Conservation (phyloP, 805 yeast genomes). For the Saturnispora mendoncae region DNA sequence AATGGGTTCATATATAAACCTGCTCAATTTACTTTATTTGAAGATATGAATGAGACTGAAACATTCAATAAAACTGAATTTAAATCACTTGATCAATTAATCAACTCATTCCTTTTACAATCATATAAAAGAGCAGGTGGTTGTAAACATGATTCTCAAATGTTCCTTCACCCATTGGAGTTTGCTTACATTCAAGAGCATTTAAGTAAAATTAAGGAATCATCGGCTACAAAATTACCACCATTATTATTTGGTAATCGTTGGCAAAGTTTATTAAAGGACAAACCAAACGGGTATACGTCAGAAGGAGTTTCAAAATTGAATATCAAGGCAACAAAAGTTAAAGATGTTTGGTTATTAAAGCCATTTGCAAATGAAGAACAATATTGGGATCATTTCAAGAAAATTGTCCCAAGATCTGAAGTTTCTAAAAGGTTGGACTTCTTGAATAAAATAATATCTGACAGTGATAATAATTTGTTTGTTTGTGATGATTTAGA, state of each 20-base stretch:
- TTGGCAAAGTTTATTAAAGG: slow-evolving; percentile 10
- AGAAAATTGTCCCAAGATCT: slow-evolving; percentile 15
- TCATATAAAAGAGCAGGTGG: slow-evolving; percentile 16
- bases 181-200: slow-evolving; percentile 18
- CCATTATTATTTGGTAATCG: slow-evolving; percentile 15
- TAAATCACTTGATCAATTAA: slow-evolving; percentile 14
- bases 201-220: slow-evolving; percentile 8
- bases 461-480: slow-evolving; percentile 19
- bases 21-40: slow-evolving; percentile 13
- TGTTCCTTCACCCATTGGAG: slow-evolving; percentile 22
- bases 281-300: not conserved
- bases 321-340: slow-evolving; percentile 12
- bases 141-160: slow-evolving; percentile 9
- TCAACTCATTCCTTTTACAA: slow-evolving; percentile 18
- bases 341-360: slow-evolving; percentile 13
- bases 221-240: slow-evolving; percentile 11
- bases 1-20: slow-evolving; percentile 16
- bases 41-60: slow-evolving; percentile 8
- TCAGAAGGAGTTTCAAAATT: slow-evolving; percentile 3
- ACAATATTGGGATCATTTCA: slow-evolving; percentile 16
- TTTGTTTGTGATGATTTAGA: slow-evolving; percentile 16
- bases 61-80: slow-evolving; percentile 7
- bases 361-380: slow-evolving; percentile 15
- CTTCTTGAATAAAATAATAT: slow-evolving; percentile 18
- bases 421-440: slow-evolving; percentile 13